Evolutionary conservation across 257 asterid genomes (phyloP).

Genomic region (Perilla frutescens): DNA sequence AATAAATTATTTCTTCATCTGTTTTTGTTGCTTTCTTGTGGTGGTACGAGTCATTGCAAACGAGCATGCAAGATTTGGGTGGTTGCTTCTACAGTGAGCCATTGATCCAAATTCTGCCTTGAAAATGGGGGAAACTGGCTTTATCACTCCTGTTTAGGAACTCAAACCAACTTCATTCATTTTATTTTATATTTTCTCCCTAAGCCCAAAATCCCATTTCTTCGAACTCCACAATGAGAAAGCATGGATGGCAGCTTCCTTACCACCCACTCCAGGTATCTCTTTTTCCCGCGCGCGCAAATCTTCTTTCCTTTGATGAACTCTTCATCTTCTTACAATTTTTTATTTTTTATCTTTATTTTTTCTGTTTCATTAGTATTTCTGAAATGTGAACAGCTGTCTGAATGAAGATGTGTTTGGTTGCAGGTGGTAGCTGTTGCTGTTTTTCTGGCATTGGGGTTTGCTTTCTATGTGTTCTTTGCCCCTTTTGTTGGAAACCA

Average conservation of each 20-base stretch:
- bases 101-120: conserved; percentile 49
- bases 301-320: background rate
- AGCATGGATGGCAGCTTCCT: conserved; percentile 99
- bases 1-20: background rate
- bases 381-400: conserved; percentile 21
- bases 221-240: conserved; percentile 73
- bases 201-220: conserved; percentile 35
- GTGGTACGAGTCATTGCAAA: conserved; percentile 30
- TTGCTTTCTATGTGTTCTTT: conserved; percentile 98
- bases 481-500: conserved; percentile 96
- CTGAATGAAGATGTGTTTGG: conserved; percentile 32
- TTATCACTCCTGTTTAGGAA: conserved; percentile 34
- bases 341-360: background rate
- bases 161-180: conserved; percentile 34
- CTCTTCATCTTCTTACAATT: conserved; percentile 7
- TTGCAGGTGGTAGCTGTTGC: conserved; percentile 99
- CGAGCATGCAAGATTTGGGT: conserved; percentile 63
- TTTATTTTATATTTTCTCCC: background rate
- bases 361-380: background rate
- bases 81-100: conserved; percentile 40
- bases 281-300: background rate
- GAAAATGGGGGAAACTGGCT: conserved; percentile 53
- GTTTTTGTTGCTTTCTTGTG: conserved; percentile 11
- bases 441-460: conserved; percentile 96
- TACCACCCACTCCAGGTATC: conserved; percentile 98